Conservation (phyloP, 164 flowering plant genomes). For the Berberis thunbergii region DNA sequence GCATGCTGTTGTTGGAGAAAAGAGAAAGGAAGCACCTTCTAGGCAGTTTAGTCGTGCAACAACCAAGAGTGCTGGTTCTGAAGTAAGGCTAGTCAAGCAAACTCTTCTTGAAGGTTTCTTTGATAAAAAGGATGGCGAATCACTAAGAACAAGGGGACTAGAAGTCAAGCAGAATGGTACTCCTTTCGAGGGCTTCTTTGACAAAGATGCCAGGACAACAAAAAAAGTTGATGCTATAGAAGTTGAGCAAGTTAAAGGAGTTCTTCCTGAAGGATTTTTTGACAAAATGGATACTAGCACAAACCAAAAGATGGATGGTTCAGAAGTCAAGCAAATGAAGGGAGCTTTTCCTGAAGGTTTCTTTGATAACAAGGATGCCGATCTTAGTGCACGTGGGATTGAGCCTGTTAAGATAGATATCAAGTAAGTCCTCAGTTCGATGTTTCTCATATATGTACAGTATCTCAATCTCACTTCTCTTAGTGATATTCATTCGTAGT, state of each 20-base stretch:
- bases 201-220: too few relatives aligned
- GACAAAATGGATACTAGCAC: constrained; percentile 57
- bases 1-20: background rate
- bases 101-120: constrained; percentile 89
- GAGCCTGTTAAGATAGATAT: constrained; percentile 73
- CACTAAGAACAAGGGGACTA: constrained; percentile 8
- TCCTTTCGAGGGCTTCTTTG: too few relatives aligned
- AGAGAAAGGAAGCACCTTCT: constrained; percentile 3
- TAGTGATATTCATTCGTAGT: too few relatives aligned
- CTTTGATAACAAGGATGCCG: constrained; percentile 92
- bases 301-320: constrained; percentile 11
- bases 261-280: constrained; percentile 82
- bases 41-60: constrained; percentile 11
- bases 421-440: constrained; percentile 43
- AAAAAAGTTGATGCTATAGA: too few relatives aligned
- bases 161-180: too few relatives aligned
- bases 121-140: constrained; percentile 57
- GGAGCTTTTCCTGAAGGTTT: constrained; percentile 88
- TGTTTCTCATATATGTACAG: background rate
- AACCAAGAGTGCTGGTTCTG: background rate
- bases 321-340: constrained; percentile 46
- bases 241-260: constrained; percentile 23
- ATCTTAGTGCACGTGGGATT: constrained; percentile 89
- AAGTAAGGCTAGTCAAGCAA: constrained; percentile 17
- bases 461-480: too few relatives aligned